Percentiles rank a stretch among this genome's conserved stretches.
Evolutionary conservation across 345 rosid species (phyloP).

Genomic region (Pistacia integerrima): DNA sequence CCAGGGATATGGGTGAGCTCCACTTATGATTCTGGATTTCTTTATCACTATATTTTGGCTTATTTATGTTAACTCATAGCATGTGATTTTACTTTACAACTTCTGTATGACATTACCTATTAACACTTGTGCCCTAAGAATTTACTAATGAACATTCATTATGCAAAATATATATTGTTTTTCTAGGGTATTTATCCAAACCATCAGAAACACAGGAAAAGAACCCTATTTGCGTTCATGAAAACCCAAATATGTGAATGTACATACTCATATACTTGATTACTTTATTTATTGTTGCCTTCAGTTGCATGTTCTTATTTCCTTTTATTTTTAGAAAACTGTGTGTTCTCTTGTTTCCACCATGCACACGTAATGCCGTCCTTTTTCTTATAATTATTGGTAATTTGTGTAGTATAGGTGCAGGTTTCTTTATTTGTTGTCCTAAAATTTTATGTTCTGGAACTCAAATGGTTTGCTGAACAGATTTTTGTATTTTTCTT

Average conservation of each 20-base stretch:
- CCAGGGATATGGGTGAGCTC: conserved; percentile 74
- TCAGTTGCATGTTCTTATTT: background rate
- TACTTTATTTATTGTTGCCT: no score
- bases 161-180: background rate
- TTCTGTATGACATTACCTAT: background rate
- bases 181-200: background rate
- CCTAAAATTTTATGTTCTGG: background rate
- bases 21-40: conserved; percentile 4
- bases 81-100: background rate
- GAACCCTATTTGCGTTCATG: background rate
- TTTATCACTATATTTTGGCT: background rate
- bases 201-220: background rate
- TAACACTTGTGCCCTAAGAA: background rate
- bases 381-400: background rate
- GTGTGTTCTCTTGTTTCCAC: background rate
- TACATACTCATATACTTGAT: no score
- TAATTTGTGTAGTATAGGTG: background rate
- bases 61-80: background rate
- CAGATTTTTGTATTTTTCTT: conserved; percentile 14
- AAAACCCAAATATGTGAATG: background rate
- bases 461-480: conserved; percentile 12
- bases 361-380: background rate
- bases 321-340: background rate
- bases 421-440: background rate
- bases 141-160: background rate